Evolutionary conservation across 108 stramenopile species (phyloP).

Genomic region (Bacterosira constricta): DNA sequence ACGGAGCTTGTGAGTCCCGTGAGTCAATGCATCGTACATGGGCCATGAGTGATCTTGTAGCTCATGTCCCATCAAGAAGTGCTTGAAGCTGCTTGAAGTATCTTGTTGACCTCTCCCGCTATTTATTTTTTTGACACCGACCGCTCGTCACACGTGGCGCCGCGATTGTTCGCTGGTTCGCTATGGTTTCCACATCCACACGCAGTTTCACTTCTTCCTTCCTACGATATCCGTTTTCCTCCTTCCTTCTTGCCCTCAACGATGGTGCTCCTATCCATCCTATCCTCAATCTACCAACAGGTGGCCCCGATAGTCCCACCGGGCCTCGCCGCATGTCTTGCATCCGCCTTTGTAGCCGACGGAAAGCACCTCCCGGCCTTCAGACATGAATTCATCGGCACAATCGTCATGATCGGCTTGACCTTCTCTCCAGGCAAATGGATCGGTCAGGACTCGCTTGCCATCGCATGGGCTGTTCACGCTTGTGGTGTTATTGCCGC

Average conservation of each 20-base stretch:
- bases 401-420: conserved; percentile 79
- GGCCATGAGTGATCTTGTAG: no score
- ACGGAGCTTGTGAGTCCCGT: no score
- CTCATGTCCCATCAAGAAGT: no score
- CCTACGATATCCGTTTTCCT: neutral
- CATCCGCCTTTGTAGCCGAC: conserved; percentile 62
- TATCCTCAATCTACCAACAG: conserved; percentile 33
- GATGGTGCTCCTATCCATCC: conserved; percentile 25
- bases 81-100: no score
- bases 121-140: no score
- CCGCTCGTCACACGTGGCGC: no score
- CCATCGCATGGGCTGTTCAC: conserved; percentile 78
- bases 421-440: conserved; percentile 92
- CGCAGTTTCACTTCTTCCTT: neutral
- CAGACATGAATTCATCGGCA: conserved; percentile 79
- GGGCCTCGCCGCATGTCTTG: conserved; percentile 61
- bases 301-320: conserved; percentile 61
- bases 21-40: no score
- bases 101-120: no score
- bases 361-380: conserved; percentile 62
- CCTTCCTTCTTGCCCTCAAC: neutral
- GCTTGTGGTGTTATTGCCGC: conserved; percentile 76
- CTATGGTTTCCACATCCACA: neutral
- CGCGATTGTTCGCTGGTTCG: no score
- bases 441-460: conserved; percentile 61